Evolutionary conservation across 169 alveolate species (phyloP).

Genomic region (Cryptosporidium canis): DNA sequence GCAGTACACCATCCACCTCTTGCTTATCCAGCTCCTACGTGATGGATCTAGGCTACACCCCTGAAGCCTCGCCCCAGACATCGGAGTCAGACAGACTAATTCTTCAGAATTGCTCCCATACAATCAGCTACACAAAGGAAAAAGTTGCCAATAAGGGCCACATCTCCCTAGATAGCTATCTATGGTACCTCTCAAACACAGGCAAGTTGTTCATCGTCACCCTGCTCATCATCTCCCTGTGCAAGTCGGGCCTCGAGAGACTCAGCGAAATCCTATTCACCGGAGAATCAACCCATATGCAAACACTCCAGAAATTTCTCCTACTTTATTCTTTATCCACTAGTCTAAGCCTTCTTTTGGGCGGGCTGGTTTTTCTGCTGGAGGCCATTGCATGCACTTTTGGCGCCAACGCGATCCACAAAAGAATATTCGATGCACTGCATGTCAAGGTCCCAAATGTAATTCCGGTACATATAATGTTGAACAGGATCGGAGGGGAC

Average conservation of each 20-base stretch:
- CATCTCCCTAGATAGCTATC: conserved; percentile 8
- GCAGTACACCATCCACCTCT: neutral
- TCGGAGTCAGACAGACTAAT: neutral
- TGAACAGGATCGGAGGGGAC: conserved; percentile 57
- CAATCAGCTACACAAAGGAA: conserved; percentile 5
- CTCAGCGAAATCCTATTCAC: conserved; percentile 26
- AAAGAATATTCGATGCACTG: neutral
- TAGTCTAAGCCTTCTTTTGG: neutral
- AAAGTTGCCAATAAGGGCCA: conserved; percentile 11
- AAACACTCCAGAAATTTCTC: neutral
- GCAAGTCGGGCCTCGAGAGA: conserved; percentile 10
- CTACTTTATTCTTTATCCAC: neutral
- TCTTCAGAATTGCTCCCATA: neutral
- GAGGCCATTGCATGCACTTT: conserved; percentile 53
- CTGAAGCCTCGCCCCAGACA: neutral
- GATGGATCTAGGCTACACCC: neutral
- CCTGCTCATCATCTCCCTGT: neutral
- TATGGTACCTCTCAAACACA: conserved; percentile 15
- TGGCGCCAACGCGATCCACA: conserved; percentile 6
- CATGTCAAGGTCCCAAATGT: neutral
- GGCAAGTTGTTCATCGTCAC: neutral
- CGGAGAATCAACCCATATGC: neutral
- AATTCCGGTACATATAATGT: conserved; percentile 11
- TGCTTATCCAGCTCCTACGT: neutral
- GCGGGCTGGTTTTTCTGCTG: neutral